These are phyloP conservation scores for Centaurea solstitialis DNA, from an alignment of 129 eudicot genomes.

Conservation along the genomic window DNA sequence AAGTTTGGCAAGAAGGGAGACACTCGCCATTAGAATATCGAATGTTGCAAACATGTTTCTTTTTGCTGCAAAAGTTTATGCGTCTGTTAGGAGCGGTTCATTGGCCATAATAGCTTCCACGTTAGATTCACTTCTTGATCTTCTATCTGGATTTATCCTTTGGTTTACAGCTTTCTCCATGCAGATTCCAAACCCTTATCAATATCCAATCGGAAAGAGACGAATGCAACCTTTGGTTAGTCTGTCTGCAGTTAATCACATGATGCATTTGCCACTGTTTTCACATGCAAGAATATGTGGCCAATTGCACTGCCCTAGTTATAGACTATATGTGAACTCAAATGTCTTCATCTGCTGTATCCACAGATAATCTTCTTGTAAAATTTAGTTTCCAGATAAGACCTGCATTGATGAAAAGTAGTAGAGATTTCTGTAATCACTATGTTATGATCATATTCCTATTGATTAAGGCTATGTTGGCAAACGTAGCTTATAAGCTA, in stretches of 20 bases:
- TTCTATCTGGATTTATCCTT: constrained; percentile 73
- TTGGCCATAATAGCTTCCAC: constrained; percentile 84
- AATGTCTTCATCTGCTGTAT: too few species aligned
- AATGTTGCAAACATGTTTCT: constrained; percentile 79
- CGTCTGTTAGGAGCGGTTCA: constrained; percentile 77
- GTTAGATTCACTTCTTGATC: constrained; percentile 80
- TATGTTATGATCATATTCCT: too few species aligned
- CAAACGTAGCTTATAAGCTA: too few species aligned
- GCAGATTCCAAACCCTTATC: constrained; percentile 78
- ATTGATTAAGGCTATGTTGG: too few species aligned
- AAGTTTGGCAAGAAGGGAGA: constrained; percentile 66
- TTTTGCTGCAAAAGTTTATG: constrained; percentile 82
- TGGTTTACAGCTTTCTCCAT: constrained; percentile 91
- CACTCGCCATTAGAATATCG: constrained; percentile 73
- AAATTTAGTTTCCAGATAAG: too few species aligned
- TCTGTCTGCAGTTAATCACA: constrained; percentile 3
- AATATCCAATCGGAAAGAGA: constrained; percentile 83
- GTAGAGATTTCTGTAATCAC: too few species aligned
- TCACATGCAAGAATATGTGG: background rate
- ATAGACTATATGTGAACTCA: too few species aligned
- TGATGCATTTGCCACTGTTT: background rate
- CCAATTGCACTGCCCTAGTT: too few species aligned
- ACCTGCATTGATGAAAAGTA: too few species aligned
- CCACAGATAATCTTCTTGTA: too few species aligned
- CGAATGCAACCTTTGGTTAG: constrained; percentile 93